Evolutionary conservation across 2,329 filamentous ascomycete genomes (phyloP), one percentile per base, ranked within the genome.

Genomic region (Ophiostoma tasmaniense): DNA sequence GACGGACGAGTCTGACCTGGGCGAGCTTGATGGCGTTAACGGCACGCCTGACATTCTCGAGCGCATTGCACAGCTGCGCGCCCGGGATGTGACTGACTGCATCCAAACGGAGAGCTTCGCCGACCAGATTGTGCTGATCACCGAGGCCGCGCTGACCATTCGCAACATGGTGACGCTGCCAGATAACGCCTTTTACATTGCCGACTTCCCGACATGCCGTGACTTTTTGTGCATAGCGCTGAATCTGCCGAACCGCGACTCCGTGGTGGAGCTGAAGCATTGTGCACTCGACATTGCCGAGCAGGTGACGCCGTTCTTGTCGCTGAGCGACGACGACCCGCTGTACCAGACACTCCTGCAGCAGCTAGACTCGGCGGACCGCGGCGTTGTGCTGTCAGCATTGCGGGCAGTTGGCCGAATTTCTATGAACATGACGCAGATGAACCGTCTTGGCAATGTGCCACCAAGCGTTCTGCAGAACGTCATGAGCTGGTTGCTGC

Each of bases 111-210:
- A 87, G 37, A 84, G 88, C 6, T 91, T 90, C 73, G 84, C 86
- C 17, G 88, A 93, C 72, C 82, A 85, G 59, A 82, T 98, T 71
- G 85, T 90, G 14, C 86, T 92, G 72, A 85, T 96, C 71, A 94
- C 90, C 30, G 93, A 98, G 78, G 93, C 95, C 1, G 89, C 90
- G 25, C 81, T 98, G 64, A 93, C 96, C 22, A 83, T 98, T 61
- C 88, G 95, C 67, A 99, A 99, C 77, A 97, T 99, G 93, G 89
- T 93, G n/a, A 91, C 96, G 78, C 82, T 97, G 25, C 87, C 89
- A 28, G 93, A 97, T 71, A 99, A 99, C 76, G 94, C 94, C 0
- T 80, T 85, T 30, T 95, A 93, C 76, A 85, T 96, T 74, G 86
- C 92, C 5, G 87, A 90, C 30, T 88, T 94, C 71, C 86, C 86